phyloP scores from a whole-genome alignment of 192 early-diverging fungal genomes.

The Coemansia sp. region DNA sequence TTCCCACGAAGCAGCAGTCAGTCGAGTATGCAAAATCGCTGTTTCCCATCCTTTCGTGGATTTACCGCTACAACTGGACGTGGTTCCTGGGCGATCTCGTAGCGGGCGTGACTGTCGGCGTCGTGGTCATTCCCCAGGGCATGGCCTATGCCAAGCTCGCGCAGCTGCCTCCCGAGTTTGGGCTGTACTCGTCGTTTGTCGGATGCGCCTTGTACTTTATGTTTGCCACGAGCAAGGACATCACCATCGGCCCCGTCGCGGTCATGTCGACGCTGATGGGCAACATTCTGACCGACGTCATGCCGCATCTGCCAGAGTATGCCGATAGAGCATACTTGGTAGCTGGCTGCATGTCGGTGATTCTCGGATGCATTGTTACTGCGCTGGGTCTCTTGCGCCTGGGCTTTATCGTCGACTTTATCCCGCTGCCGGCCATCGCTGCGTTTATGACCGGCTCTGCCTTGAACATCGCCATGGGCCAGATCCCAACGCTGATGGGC shows the following conservation, averaged over 20 bases:
- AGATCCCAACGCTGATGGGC: slow-evolving; percentile 77
- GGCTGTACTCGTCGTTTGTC: slow-evolving; percentile 72
- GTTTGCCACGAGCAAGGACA: slow-evolving; percentile 71
- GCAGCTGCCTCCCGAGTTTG: slow-evolving; percentile 65
- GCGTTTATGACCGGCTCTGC: slow-evolving; percentile 88
- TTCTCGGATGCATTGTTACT: slow-evolving; percentile 69
- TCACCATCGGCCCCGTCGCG: slow-evolving; percentile 72
- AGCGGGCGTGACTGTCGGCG: slow-evolving; percentile 70
- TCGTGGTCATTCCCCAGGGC: slow-evolving; percentile 71
- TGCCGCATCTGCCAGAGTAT: slow-evolving; percentile 49
- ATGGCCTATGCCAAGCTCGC: slow-evolving; percentile 78
- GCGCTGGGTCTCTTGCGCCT: slow-evolving; percentile 76
- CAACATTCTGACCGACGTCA: slow-evolving; percentile 55
- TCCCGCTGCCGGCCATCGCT: slow-evolving; percentile 75
- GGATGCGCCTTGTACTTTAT: slow-evolving; percentile 67
- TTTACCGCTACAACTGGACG: slow-evolving; percentile 52
- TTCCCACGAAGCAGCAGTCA: slow-evolving; percentile 18
- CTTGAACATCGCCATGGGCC: slow-evolving; percentile 73
- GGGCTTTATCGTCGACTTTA: slow-evolving; percentile 85
- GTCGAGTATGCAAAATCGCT: slow-evolving; percentile 30
- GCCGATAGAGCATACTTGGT: slow-evolving; percentile 55
- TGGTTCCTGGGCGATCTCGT: slow-evolving; percentile 69
- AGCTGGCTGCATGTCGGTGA: slow-evolving; percentile 60
- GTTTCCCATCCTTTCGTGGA: slow-evolving; percentile 52
- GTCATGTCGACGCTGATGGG: slow-evolving; percentile 76